Base-by-base conservation (phyloP, 306 rosid genomes). In the Albizia julibrissin region DNA sequence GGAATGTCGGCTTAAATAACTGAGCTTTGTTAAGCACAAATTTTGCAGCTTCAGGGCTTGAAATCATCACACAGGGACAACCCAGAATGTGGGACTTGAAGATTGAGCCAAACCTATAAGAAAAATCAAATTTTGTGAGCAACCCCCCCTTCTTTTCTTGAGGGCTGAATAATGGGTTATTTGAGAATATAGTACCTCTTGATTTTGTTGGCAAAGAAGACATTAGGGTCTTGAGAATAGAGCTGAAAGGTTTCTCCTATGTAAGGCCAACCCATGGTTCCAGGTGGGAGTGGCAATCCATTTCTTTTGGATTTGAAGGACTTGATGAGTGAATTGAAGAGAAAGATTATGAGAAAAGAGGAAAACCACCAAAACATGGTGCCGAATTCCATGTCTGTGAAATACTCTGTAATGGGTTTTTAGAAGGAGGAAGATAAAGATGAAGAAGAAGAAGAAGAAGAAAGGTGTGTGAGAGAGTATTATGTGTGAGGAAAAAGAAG, bases 21-120 rank as follows among this genome's bases (percentile, higher is more conserved):
- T 91, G 91, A 68, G 97, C 91, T 79, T 89, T 5, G 89, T 90
- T 86, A 4, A 95, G 90, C 62, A 95, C 99, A 79, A 95, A 92
- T 70, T 90, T 95, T 0, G 91, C 99, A 6, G 98, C 99, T 39
- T 92, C 97, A 0, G 99, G 98, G 76, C 94, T 93, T 1, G 99
- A 92, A 79, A 92, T 85, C 99, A 95, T 93, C 81, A 92, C 97
- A 37, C 98, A 93, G 10, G 99, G 99, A 80, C 98, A 95, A 3
- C 99, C 99, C 84, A 95, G 72, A 87, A 95, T 92, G 94, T 95
- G 97, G 43, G 99, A 88, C 92, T 95, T 95, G 94, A 93, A 95
- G 87, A 95, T 89, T 11, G 97, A 83, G 22, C 99, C 99, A 83
- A 87, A 95, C 91, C 98, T 95, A 74, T 76, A 33, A 10, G 50